A percentile compares a stretch with the other conserved stretches of the same genome.
Conservation (phyloP, 106 monocot species). For the Dendrobium huoshanense region DNA sequence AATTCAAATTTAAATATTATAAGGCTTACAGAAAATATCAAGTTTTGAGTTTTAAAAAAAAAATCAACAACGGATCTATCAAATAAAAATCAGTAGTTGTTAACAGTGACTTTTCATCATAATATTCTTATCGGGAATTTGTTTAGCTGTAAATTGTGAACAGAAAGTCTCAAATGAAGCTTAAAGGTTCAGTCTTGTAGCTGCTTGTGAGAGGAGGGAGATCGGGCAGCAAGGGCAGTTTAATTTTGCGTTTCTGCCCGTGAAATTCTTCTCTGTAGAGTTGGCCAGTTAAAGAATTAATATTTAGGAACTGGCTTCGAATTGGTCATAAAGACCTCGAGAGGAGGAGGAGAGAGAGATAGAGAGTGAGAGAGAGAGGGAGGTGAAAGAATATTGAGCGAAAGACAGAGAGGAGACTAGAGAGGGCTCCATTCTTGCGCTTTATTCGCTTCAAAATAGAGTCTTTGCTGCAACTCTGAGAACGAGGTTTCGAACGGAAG, state of each 20-base stretch:
- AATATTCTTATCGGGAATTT: no score
- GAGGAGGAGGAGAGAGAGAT: background rate
- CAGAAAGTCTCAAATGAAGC: no score
- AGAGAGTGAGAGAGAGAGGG: background rate
- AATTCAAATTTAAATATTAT: no score
- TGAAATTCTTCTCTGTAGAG: background rate
- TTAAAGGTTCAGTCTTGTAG: no score
- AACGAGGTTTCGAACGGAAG: slow-evolving; percentile 12
- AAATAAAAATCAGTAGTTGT: no score
- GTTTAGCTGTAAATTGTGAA: no score
- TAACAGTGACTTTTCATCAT: no score
- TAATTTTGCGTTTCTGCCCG: background rate
- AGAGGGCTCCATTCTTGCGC: slow-evolving; percentile 21
- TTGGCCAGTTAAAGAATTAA: background rate
- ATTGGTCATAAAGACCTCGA: slow-evolving; percentile 27
- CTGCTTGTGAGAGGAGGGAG: no score
- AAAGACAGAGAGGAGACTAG: slow-evolving; percentile 13
- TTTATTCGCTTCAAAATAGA: slow-evolving; percentile 54
- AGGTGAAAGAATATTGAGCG: background rate
- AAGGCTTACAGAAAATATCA: no score
- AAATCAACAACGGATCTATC: no score
- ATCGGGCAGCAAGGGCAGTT: background rate
- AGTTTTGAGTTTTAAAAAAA: no score
- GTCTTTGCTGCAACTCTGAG: slow-evolving; percentile 21
- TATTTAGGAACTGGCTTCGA: slow-evolving; percentile 20